phyloP scores from a whole-genome alignment of 352 stramenopile species.

The Globisporangium ultimum region DNA sequence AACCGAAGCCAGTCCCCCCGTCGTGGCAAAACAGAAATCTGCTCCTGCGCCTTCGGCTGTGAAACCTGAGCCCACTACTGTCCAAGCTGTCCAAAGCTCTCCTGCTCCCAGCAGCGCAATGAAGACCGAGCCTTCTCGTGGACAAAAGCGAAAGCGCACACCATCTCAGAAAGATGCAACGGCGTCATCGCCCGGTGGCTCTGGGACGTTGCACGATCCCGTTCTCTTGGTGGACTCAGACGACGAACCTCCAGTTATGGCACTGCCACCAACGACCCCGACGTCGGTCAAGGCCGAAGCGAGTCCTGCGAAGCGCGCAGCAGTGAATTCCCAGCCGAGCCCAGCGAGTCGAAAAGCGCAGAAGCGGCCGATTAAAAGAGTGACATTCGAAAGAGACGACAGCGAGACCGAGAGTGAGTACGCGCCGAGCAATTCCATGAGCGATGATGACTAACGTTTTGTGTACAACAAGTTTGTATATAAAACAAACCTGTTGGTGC shows the following conservation, averaged over 20 bases:
- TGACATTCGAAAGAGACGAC: neutral
- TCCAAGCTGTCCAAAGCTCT: too few relatives aligned
- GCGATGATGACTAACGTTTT: neutral
- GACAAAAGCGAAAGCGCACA: neutral
- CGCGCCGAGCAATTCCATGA: conserved; percentile 4
- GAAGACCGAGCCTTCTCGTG: neutral
- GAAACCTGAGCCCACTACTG: too few relatives aligned
- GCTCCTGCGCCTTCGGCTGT: too few relatives aligned
- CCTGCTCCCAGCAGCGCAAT: neutral
- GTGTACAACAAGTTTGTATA: neutral
- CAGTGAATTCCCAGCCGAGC: neutral
- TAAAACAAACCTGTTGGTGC: neutral
- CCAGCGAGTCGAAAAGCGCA: neutral
- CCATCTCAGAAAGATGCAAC: too few relatives aligned
- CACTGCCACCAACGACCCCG: neutral
- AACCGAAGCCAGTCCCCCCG: too few relatives aligned
- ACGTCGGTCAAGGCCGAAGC: neutral
- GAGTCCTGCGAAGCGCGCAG: neutral
- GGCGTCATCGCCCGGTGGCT: too few relatives aligned
- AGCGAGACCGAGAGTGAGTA: conserved; percentile 10
- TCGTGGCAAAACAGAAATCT: too few relatives aligned
- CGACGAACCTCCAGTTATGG: neutral
- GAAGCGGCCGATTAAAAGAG: conserved; percentile 1
- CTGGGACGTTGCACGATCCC: neutral
- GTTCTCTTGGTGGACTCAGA: neutral